These are phyloP conservation scores for Solanum peruvianum DNA, from an alignment of 257 asterid genomes.

Conservation along the genomic window DNA sequence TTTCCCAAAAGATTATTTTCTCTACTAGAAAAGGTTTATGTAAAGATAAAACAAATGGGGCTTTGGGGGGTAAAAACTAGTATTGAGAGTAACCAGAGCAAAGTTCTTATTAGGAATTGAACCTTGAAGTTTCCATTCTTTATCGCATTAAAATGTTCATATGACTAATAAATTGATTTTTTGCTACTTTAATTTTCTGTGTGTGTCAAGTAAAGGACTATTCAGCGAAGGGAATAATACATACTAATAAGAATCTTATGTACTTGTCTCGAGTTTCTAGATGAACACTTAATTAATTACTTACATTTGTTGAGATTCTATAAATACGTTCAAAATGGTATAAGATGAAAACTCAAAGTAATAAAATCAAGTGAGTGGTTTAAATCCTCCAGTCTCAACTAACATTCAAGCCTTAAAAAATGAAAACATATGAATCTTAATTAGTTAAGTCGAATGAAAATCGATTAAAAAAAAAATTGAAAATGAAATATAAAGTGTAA, in stretches of 20 bases:
- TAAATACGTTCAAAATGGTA: not conserved
- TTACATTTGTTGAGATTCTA: not conserved
- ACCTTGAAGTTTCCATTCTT: too few species aligned
- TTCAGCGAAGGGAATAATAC: not conserved
- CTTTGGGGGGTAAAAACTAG: too few species aligned
- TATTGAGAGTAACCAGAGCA: not conserved
- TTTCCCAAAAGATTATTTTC: not conserved
- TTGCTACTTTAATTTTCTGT: not conserved
- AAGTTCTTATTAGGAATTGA: too few species aligned
- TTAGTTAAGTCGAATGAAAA: not conserved
- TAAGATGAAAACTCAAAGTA: too few species aligned
- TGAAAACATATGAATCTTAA: not conserved
- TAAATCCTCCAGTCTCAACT: not conserved
- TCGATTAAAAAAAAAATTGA: not conserved
- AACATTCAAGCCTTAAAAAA: not conserved
- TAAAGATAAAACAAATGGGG: not conserved
- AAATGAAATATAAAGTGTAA: not conserved
- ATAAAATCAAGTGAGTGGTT: not conserved
- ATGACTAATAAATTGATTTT: not conserved
- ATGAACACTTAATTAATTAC: not conserved
- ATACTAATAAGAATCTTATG: too few species aligned
- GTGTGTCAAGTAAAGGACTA: not conserved
- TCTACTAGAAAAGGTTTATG: not conserved
- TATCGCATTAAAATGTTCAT: too few species aligned
- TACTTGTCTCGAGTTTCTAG: not conserved